These are phyloP conservation scores for Chrysosporium queenslandicum DNA, from an alignment of 2,329 filamentous ascomycete species.

Conservation along the genomic window DNA sequence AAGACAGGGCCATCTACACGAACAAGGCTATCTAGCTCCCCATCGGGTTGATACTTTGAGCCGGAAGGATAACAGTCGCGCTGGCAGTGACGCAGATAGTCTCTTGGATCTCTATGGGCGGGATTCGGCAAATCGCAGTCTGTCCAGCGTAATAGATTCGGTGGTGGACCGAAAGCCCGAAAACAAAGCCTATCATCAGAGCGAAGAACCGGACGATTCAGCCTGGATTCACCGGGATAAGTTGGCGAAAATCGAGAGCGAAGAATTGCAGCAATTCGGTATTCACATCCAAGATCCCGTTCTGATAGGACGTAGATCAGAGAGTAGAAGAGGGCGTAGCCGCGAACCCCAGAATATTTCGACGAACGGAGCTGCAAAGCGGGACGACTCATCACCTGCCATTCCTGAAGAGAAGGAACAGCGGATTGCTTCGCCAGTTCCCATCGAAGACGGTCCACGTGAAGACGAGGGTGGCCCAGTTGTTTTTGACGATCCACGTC, in stretches of 20 bases:
- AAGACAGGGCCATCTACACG: slow-evolving; percentile 24
- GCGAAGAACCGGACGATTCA: slow-evolving; percentile 26
- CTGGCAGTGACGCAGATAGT: slow-evolving; percentile 33
- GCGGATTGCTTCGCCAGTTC: slow-evolving; percentile 26
- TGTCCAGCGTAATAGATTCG: slow-evolving; percentile 21
- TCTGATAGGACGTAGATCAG: slow-evolving; percentile 30
- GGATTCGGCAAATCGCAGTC: slow-evolving; percentile 22
- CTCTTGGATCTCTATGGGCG: slow-evolving; percentile 30
- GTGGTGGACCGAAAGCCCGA: slow-evolving; percentile 8
- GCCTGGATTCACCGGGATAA: slow-evolving; percentile 45
- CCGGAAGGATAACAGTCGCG: slow-evolving; percentile 28
- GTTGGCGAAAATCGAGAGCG: slow-evolving; percentile 42
- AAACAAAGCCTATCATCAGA: slow-evolving; percentile 16
- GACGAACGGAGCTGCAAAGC: slow-evolving; percentile 25
- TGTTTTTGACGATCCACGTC: slow-evolving; percentile 54
- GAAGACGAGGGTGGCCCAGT: slow-evolving; percentile 26
- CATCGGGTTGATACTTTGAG: slow-evolving; percentile 24
- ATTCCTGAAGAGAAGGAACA: slow-evolving; percentile 29
- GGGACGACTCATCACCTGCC: slow-evolving; percentile 28
- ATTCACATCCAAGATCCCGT: slow-evolving; percentile 33
- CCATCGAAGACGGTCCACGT: slow-evolving; percentile 31
- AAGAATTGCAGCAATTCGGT: slow-evolving; percentile 41
- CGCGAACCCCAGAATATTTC: slow-evolving; percentile 29
- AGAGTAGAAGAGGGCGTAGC: slow-evolving; percentile 28
- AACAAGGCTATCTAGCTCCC: slow-evolving; percentile 23